Evolutionary conservation across 495 filamentous ascomycete genomes (phyloP).

Genomic region (Talaromyces trachyspermus): DNA sequence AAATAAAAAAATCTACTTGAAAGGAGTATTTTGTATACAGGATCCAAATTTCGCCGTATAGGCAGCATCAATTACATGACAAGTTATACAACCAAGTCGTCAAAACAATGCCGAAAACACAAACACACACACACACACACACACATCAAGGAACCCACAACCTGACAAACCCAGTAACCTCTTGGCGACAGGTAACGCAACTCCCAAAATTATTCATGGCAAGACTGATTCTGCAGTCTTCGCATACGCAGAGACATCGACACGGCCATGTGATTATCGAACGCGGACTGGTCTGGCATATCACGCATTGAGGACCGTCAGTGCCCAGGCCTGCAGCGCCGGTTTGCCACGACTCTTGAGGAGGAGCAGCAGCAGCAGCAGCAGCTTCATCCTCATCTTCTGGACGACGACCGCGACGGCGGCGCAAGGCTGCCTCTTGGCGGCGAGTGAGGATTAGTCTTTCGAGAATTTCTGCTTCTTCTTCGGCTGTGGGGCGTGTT

Average conservation of each 20-base stretch:
- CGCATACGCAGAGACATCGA: conserved; percentile 85
- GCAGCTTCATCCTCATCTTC: too few species aligned
- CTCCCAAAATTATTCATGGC: conserved; percentile 96
- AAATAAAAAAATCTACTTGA: too few species aligned
- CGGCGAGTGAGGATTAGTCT: conserved; percentile 65
- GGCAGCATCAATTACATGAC: too few species aligned
- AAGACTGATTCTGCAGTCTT: conserved; percentile 87
- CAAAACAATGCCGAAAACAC: not conserved
- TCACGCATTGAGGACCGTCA: conserved; percentile 81
- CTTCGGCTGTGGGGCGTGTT: conserved; percentile 49
- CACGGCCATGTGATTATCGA: conserved; percentile 96
- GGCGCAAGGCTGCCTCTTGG: conserved; percentile 16
- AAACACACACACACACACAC: not conserved
- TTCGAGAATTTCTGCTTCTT: conserved; percentile 77
- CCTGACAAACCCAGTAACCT: conserved; percentile 78
- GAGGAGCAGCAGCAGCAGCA: too few species aligned
- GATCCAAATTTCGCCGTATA: too few species aligned
- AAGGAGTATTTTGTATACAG: too few species aligned
- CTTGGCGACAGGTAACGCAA: conserved; percentile 86
- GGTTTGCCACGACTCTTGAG: conserved; percentile 46
- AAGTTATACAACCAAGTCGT: too few species aligned
- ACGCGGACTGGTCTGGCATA: conserved; percentile 80
- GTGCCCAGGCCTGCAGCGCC: conserved; percentile 65
- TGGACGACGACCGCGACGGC: conserved; percentile 13
- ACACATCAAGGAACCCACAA: conserved; percentile 77